These are phyloP conservation scores for Corymbia calophylla DNA, from an alignment of 441 rosid genomes.

Conservation along the genomic window DNA sequence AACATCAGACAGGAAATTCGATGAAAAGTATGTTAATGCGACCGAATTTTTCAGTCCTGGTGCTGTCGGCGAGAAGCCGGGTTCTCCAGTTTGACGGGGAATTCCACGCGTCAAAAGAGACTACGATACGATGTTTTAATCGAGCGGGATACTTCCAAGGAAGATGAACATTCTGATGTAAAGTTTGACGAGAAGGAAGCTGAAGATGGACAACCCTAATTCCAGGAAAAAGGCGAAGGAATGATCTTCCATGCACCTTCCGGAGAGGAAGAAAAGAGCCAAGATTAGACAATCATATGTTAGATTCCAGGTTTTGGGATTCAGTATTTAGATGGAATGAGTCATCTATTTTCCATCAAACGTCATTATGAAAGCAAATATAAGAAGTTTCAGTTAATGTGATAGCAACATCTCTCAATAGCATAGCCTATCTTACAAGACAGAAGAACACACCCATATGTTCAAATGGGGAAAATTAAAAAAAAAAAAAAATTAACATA, in stretches of 20 bases:
- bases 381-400: not conserved
- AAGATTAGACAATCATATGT: not conserved
- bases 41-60: not conserved
- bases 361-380: not conserved
- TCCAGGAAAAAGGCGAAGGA: not conserved
- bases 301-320: not conserved
- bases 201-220: not conserved
- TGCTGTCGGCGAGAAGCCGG: not conserved
- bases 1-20: not conserved
- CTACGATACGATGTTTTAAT: not conserved
- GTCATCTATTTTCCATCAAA: not conserved
- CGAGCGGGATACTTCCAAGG: not conserved
- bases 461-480: not conserved
- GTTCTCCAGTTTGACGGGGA: not conserved
- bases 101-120: not conserved
- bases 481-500: not conserved
- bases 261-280: not conserved
- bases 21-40: not conserved
- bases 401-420: not conserved
- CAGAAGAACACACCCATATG: not conserved
- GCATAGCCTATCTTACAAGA: not conserved
- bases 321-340: not conserved
- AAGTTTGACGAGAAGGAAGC: not conserved
- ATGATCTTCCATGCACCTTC: not conserved
- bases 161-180: not conserved